Evolutionary conservation across 192 early-diverging fungal species (phyloP), one percentile per base, ranked within the genome.

Genomic region (Coemansia javaensis): DNA sequence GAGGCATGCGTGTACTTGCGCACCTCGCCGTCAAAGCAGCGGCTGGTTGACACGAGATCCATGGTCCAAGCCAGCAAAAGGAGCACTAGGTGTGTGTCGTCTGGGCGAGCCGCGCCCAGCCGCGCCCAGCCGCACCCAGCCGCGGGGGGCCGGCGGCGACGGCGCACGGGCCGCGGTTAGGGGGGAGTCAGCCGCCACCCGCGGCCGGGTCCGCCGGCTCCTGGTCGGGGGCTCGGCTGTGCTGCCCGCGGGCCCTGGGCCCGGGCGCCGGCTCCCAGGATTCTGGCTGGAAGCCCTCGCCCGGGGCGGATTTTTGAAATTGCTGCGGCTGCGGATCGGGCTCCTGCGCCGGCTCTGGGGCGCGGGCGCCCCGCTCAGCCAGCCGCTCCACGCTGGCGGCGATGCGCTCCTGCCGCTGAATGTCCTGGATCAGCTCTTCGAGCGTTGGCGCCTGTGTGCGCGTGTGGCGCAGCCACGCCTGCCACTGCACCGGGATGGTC

Each of bases 1-100:
- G 91, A 91, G 7, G 39, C 15, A 53, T 94, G 91, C 7, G 77
- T 39, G 53, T 85, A 91, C 65, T 91, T 91, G 49, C 71, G 53
- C 27, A 89, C 70, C 27, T 77, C 58, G 55, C 89, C 89, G 28
- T 62, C 78, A 66, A 82, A 86, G 63, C 77, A 78, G 39, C 85
- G 84, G 70, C 54, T 76, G 13, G 63, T 54, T 5, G 86, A 83
- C 32, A 87, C 55, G 23, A 74, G 57, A 31, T 55, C 59, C 69
- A 73, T 73, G 14, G 10, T 37, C 44, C 10, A 21, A 9, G 13
- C 14, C 36, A 21, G 35, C n/a, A 25, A 25, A 41, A 25, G 13
- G 13, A 24, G 21, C 30, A 47, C 31, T 30, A 53, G 20, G 14
- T n/a, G n/a, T n/a, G n/a, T n/a, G n/a, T n/a, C n/a, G n/a, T n/a